Conservation (phyloP, 202 grass and related monocot species). For the Setaria viridis region DNA sequence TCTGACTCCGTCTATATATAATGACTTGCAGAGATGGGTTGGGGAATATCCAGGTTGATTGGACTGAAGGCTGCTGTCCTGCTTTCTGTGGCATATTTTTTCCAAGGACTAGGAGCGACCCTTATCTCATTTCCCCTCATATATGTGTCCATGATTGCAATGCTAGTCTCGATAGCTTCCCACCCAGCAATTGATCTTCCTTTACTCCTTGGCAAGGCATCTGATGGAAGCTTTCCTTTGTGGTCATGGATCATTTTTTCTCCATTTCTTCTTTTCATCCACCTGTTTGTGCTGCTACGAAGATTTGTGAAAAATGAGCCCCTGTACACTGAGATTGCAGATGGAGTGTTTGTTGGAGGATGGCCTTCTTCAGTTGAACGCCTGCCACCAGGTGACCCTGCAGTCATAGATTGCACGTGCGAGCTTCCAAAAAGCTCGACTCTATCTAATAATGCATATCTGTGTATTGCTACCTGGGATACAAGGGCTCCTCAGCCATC, state of each 20-base stretch:
- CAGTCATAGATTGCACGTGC: slow-evolving; percentile 91
- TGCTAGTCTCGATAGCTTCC: slow-evolving; percentile 75
- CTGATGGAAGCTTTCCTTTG: slow-evolving; percentile 75
- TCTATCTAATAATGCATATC: slow-evolving; percentile 65
- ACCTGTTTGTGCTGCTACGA: slow-evolving; percentile 67
- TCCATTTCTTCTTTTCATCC: slow-evolving; percentile 74
- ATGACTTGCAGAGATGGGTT: slow-evolving; percentile 46
- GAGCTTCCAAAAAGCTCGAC: slow-evolving; percentile 77
- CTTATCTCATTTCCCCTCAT: slow-evolving; percentile 67
- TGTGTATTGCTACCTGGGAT: slow-evolving; percentile 88
- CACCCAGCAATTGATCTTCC: slow-evolving; percentile 82
- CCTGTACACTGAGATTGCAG: slow-evolving; percentile 76
- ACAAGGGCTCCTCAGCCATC: slow-evolving; percentile 74
- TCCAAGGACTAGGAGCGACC: slow-evolving; percentile 54
- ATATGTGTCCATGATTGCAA: slow-evolving; percentile 60
- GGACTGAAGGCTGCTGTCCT: slow-evolving; percentile 66
- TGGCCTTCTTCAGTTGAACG: slow-evolving; percentile 82
- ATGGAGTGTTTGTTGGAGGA: slow-evolving; percentile 84
- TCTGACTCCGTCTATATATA: slow-evolving; percentile 45
- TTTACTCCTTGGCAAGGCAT: slow-evolving; percentile 78
- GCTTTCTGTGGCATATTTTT: slow-evolving; percentile 56
- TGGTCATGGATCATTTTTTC: slow-evolving; percentile 89
- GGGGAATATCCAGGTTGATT: slow-evolving; percentile 86
- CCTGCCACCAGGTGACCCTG: slow-evolving; percentile 76
- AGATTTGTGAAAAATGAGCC: slow-evolving; percentile 79